Evolutionary conservation across 345 rosid genomes (phyloP), one percentile per base, ranked within the genome.

Genomic region (Lumnitzera littorea): DNA sequence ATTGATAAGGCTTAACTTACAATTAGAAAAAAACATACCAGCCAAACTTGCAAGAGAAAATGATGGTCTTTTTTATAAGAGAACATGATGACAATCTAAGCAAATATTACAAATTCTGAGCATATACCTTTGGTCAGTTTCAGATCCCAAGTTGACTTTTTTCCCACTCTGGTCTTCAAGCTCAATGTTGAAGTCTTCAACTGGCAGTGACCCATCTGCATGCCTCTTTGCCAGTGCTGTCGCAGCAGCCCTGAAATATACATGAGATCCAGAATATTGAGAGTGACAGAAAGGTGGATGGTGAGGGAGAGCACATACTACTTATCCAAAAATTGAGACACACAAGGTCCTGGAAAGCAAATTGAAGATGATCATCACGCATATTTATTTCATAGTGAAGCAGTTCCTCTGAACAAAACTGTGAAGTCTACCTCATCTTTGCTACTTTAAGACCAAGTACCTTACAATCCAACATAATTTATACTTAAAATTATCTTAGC

Each of bases 131-230:
- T 71, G 74, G 75, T 92, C 99, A 55, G 94, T 84, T 75, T 89
- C 94, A 36, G 91, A 73, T 68, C 84, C 94, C 69, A 89, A 73
- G 47, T 81, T 68, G 62, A 92, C 75, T 72, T 59, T 77, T 24
- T 84, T 68, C 62, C 96, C 96, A 67, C 71, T 83, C 67, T 92
- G 96, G 79, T 92, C 88, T 80, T 89, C 94, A 51, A 92, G 82
- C 71, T 92, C 94, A 46, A 92, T 62, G 72, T 87, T 74, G 54
- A 73, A 92, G 79, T 89, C 83, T 60, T 87, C 87, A 12, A 76
- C 23, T 15, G 91, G 98, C 51, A 89, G 67, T 2, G 91, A 84
- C 63, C 96, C 94, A 72, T 89, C 85, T 24, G 81, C 79, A 61
- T 87, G 91, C 59, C 96, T 84, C 75, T 78, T 75, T 56, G 92